phyloP scores from a whole-genome alignment of 192 early-diverging fungal genomes.

The Podila minutissima region DNA sequence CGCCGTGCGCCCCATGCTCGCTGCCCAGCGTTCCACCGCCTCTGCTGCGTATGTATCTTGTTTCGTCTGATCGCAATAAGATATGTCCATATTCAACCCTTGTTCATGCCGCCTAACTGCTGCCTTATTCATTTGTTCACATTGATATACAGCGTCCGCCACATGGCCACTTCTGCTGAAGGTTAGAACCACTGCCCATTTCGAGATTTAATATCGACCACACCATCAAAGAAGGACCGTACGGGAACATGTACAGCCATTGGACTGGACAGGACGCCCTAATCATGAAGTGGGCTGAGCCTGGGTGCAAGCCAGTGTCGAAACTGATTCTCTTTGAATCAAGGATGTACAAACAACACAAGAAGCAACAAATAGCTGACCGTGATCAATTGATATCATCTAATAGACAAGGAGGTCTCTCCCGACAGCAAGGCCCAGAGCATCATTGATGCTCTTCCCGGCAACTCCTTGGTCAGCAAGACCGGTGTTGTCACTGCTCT shows the following conservation, averaged over 20 bases:
- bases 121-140: not conserved
- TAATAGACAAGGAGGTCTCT: slow-evolving; percentile 56
- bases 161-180: slow-evolving; percentile 52
- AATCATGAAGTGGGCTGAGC: too few species aligned
- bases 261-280: too few species aligned
- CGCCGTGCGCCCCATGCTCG: slow-evolving; percentile 52
- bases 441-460: slow-evolving; percentile 94
- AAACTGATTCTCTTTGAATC: too few species aligned
- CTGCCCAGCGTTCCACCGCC: slow-evolving; percentile 53
- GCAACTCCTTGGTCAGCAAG: slow-evolving; percentile 88
- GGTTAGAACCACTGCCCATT: slow-evolving; percentile 19
- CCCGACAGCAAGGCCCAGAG: slow-evolving; percentile 88
- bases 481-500: slow-evolving; percentile 86
- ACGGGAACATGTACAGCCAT: too few species aligned
- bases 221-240: too few species aligned
- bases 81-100: not conserved
- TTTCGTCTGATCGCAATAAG: not conserved
- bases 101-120: not conserved
- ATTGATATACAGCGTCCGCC: slow-evolving; percentile 32
- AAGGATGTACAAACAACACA: too few species aligned
- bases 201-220: too few species aligned
- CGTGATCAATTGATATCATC: not conserved
- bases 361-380: not conserved
- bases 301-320: too few species aligned
- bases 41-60: slow-evolving; percentile 43